Conservation (phyloP, 495 filamentous ascomycete genomes). For the Parathielavia appendiculata region DNA sequence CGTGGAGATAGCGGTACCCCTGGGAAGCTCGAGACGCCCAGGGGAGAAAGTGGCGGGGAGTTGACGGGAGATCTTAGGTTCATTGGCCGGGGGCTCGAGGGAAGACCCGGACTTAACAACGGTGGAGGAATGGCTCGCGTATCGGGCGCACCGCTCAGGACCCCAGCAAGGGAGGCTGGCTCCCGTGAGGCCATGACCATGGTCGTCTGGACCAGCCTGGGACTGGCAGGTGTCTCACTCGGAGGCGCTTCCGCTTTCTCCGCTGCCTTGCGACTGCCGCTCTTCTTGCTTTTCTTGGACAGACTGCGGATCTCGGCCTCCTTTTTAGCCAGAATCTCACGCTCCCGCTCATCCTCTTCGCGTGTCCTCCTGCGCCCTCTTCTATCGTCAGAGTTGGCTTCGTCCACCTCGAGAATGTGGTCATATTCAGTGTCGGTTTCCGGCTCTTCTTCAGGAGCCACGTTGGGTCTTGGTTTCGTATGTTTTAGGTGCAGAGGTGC, state of each 20-base stretch:
- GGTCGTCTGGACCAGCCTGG: slow-evolving; percentile 28
- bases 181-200: slow-evolving; percentile 23
- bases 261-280: slow-evolving; percentile 42
- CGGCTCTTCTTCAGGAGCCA: slow-evolving; percentile 48
- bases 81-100: slow-evolving; percentile 82
- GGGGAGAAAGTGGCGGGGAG: slow-evolving; percentile 65
- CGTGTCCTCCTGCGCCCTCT: slow-evolving; percentile 81
- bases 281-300: slow-evolving; percentile 60
- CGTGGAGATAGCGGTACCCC: slow-evolving; percentile 68
- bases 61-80: slow-evolving; percentile 64
- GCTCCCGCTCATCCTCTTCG: slow-evolving; percentile 78
- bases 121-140: slow-evolving; percentile 41
- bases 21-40: slow-evolving; percentile 44
- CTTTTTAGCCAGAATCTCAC: slow-evolving; percentile 58
- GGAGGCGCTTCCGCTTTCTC: slow-evolving; percentile 29
- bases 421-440: slow-evolving; percentile 82
- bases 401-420: slow-evolving; percentile 63
- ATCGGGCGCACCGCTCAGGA: slow-evolving; percentile 38
- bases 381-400: slow-evolving; percentile 48
- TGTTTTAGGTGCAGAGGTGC: slow-evolving; percentile 71
- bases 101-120: slow-evolving; percentile 80
- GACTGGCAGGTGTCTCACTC: slow-evolving; percentile 29
- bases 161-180: slow-evolving; percentile 44
- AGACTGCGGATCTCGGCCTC: slow-evolving; percentile 60
- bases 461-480: slow-evolving; percentile 38